Percentiles rank a stretch among this genome's conserved stretches.
Evolutionary conservation across 768 basidiomycete species (phyloP).

Genomic region (Lactarius deliciosus): DNA sequence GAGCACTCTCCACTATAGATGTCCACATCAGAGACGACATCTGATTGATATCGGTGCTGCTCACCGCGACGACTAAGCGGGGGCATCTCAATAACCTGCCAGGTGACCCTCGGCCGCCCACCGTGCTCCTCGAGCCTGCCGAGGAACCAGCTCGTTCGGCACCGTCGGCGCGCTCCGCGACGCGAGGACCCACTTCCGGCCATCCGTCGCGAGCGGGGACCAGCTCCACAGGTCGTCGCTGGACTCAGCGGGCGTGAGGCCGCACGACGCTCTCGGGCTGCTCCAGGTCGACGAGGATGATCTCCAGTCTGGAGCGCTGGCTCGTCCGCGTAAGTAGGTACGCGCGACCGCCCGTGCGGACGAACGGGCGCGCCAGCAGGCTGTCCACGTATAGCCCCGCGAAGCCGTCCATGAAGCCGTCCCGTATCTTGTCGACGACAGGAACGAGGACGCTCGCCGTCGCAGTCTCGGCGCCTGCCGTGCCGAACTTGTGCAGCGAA

Average conservation of each 20-base stretch:
- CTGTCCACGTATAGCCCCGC: conserved; percentile 38
- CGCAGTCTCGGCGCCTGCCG: neutral
- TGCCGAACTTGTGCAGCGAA: conserved; percentile 28
- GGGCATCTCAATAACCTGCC: conserved; percentile 28
- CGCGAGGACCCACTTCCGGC: conserved; percentile 25
- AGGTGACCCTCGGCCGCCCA: conserved; percentile 17
- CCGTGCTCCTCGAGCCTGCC: conserved; percentile 24
- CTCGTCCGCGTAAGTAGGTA: conserved; percentile 30
- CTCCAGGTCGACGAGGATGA: conserved; percentile 31
- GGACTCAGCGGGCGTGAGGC: conserved; percentile 22
- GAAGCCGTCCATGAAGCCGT: conserved; percentile 31
- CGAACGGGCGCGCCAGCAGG: conserved; percentile 33
- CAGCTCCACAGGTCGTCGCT: conserved; percentile 28
- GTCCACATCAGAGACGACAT: neutral
- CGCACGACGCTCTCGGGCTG: conserved; percentile 16
- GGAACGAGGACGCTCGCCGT: conserved; percentile 28
- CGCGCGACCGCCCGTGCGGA: conserved; percentile 19
- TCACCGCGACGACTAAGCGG: conserved; percentile 18
- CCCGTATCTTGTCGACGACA: conserved; percentile 22
- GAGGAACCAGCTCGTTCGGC: conserved; percentile 32
- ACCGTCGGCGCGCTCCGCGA: conserved; percentile 27
- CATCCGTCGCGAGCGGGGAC: conserved; percentile 28
- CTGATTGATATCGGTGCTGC: neutral
- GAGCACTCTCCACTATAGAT: conserved; percentile 18
- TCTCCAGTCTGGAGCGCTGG: conserved; percentile 31